A percentile compares a stretch with the other conserved stretches of the same genome.
These are phyloP conservation scores for Tricholoma sp. DNA, from an alignment of 768 basidiomycete species.

Conservation along the genomic window DNA sequence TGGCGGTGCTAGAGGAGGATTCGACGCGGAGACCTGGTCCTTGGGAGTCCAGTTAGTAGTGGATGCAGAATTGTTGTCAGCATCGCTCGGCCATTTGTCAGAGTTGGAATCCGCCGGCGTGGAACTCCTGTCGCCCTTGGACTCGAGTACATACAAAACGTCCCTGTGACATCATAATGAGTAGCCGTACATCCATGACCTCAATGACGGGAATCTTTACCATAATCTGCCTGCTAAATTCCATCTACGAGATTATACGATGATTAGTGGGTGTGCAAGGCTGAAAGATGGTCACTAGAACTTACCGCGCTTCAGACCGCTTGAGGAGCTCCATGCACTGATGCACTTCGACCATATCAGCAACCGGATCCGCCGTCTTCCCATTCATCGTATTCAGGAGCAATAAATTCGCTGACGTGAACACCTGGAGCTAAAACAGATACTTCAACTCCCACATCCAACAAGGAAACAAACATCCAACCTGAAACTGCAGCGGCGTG, in stretches of 20 bases:
- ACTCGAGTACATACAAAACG: conserved; percentile 67
- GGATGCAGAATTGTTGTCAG: conserved; percentile 38
- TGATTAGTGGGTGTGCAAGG: not conserved
- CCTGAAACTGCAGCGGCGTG: conserved; percentile 26
- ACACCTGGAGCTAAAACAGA: conserved; percentile 25
- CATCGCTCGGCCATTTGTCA: conserved; percentile 56
- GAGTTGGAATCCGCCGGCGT: too few species aligned
- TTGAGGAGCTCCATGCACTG: conserved; percentile 55
- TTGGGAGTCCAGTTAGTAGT: conserved; percentile 4
- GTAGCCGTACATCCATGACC: conserved; percentile 10
- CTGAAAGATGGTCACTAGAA: not conserved
- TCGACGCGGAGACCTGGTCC: not conserved
- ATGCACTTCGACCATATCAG: conserved; percentile 57
- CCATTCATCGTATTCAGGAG: conserved; percentile 54
- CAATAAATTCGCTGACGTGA: conserved; percentile 42
- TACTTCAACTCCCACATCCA: not conserved
- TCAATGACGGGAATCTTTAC: conserved; percentile 22
- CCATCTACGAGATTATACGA: conserved; percentile 22
- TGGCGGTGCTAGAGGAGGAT: too few species aligned
- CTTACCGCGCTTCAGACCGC: conserved; percentile 30
- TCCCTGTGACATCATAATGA: conserved; percentile 43
- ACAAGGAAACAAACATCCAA: conserved; percentile 15
- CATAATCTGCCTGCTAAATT: conserved; percentile 40
- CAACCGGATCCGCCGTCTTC: conserved; percentile 32
- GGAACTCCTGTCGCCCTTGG: too few species aligned